A percentile compares a stretch with the other conserved stretches of the same genome.
phyloP scores from a whole-genome alignment of 345 rosid species.

The Hibiscus syriacus region DNA sequence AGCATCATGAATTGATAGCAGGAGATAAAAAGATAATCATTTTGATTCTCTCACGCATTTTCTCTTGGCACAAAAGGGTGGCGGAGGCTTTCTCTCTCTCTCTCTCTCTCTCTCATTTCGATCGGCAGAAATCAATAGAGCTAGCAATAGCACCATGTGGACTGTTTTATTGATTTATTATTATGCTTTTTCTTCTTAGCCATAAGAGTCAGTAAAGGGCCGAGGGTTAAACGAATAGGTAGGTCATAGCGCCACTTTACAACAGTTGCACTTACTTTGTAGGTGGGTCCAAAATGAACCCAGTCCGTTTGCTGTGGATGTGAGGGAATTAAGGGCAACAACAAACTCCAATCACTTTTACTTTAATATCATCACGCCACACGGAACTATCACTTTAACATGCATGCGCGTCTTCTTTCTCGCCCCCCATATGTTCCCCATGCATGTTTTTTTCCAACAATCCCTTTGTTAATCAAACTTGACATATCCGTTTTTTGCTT shows the following conservation, averaged over 20 bases:
- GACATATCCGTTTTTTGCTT: too few species aligned
- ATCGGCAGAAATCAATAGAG: neutral
- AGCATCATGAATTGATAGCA: too few species aligned
- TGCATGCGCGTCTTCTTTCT: too few species aligned
- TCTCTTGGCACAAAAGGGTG: neutral
- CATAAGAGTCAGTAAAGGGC: neutral
- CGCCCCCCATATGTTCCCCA: neutral
- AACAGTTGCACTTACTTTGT: neutral
- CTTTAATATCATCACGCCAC: too few species aligned
- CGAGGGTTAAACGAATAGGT: neutral
- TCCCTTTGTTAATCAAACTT: neutral
- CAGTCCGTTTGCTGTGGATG: conserved; percentile 6
- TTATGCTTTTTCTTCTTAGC: neutral
- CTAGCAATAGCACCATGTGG: neutral
- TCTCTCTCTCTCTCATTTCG: neutral
- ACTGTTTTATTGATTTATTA: neutral
- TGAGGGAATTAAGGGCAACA: neutral
- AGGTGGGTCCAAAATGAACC: conserved; percentile 11
- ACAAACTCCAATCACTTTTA: neutral
- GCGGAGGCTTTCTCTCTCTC: neutral
- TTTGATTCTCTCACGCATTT: neutral
- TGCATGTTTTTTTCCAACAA: neutral
- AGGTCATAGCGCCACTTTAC: neutral
- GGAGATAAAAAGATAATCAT: too few species aligned
- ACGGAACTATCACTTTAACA: too few species aligned